Base-by-base conservation (phyloP, 1,284 basidiomycete genomes). In the Kwoniella shivajii region DNA sequence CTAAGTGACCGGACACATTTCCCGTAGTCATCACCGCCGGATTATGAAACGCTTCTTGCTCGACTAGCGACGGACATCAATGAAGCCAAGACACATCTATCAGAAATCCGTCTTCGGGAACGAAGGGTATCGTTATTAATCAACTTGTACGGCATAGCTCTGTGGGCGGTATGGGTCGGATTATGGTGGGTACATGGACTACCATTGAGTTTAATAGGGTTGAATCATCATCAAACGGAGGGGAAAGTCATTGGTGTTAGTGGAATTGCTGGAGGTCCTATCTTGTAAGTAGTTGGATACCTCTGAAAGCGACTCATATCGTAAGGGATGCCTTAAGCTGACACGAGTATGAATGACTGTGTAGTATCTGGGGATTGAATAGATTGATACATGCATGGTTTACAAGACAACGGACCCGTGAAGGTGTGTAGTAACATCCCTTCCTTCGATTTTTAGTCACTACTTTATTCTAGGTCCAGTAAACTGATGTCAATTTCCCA, bases 361-460 rank as follows among this genome's bases (percentile, higher is more conserved):
- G 9, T 68, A 95, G 93, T 33, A 88, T 96, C 50, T 80, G 93
- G 56, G 88, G 88, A 66, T 84, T 89, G 4, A 84, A 93, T 43
- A 82, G 91, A 22, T 85, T 95, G 47, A 85, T 95, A 43, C 87
- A 90, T 66, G 82, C 89, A 66, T 93, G 89, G 88, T 99, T 94
- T 70, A 84, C 83, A 10, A 83, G 89, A 50, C 91, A 89, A 70
- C 88, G 89, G 2, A 86, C 88, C 56, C 84, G 84, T 1, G 94
- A 98, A 83, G 92, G 92, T 93, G 61, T 31, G 84, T 76, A 26
- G 7, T 13, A 10, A 16, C n/a, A 41, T 22, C 30, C 27, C 22
- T 48, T 27, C 37, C 11, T 34, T 22, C 36, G 34, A 31, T 37
- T 13, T 36, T 10, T 9, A 31, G 13, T 27, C 3, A 43, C 53